phyloP scores from a whole-genome alignment of 1,284 basidiomycete genomes.

The Clitocybe nebularis region DNA sequence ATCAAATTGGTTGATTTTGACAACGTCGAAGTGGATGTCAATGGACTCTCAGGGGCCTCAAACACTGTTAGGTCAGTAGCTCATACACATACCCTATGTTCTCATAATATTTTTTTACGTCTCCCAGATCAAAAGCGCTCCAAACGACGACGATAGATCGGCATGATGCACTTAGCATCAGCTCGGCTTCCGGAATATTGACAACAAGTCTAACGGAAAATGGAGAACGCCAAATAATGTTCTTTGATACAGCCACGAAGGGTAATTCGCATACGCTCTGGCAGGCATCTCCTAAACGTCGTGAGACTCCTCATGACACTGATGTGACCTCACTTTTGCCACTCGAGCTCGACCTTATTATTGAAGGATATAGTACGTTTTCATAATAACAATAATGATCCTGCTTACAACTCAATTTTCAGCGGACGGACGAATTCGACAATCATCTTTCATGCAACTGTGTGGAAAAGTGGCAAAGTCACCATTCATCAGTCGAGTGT shows the following conservation, averaged over 20 bases:
- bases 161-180: slow-evolving; percentile 20
- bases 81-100: too few species aligned
- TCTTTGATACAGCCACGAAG: slow-evolving; percentile 4
- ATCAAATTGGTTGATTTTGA: slow-evolving; percentile 35
- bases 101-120: too few species aligned
- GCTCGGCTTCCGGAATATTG: slow-evolving; percentile 11
- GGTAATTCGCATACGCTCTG: slow-evolving; percentile 15
- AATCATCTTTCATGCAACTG: slow-evolving; percentile 28
- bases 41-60: neutral
- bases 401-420: slow-evolving; percentile 2
- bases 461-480: slow-evolving; percentile 14
- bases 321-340: slow-evolving; percentile 50
- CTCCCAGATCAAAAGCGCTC: slow-evolving; percentile 19
- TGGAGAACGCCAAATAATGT: slow-evolving; percentile 5
- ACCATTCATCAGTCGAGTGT: slow-evolving; percentile 26
- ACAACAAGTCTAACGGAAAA: slow-evolving; percentile 5
- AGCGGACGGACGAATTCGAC: slow-evolving; percentile 55
- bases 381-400: neutral
- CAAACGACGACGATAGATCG: slow-evolving; percentile 18
- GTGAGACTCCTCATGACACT: neutral
- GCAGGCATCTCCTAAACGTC: slow-evolving; percentile 10
- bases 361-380: slow-evolving; percentile 61
- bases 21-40: slow-evolving; percentile 25
- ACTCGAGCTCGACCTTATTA: slow-evolving; percentile 48
- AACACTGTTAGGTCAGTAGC: slow-evolving; percentile 8